Conservation (phyloP, 164 flowering plant genomes). For the Amborella trichopoda region DNA sequence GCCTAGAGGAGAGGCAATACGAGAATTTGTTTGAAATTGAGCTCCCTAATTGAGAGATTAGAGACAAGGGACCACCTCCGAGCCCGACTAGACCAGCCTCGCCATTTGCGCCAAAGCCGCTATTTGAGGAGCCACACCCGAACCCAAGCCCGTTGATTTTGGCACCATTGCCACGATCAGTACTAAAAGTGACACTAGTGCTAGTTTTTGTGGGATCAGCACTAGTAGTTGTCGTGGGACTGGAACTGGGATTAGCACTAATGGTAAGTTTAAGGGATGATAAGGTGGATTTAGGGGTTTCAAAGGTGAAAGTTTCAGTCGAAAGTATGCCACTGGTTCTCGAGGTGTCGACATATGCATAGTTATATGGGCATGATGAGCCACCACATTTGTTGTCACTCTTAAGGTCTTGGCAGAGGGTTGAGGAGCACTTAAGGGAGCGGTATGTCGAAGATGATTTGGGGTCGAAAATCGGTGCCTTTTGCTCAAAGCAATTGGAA, state of each 20-base stretch:
- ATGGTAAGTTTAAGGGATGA: too few relatives aligned
- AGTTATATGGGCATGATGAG: conserved; percentile 46
- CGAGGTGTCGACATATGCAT: conserved; percentile 69
- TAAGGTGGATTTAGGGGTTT: too few relatives aligned
- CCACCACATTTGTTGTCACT: conserved; percentile 29
- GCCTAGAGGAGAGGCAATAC: conserved; percentile 65
- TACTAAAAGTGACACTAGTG: too few relatives aligned
- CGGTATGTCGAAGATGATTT: conserved; percentile 47
- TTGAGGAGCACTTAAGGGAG: conserved; percentile 34
- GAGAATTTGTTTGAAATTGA: conserved; percentile 36
- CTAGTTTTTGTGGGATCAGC: too few relatives aligned
- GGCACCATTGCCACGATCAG: too few relatives aligned
- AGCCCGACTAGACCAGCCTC: conserved; percentile 77
- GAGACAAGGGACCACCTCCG: conserved; percentile 79
- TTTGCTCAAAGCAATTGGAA: conserved; percentile 35
- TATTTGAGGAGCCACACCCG: conserved; percentile 71
- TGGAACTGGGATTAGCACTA: too few relatives aligned
- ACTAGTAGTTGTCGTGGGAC: too few relatives aligned
- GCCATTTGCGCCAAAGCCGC: conserved; percentile 53
- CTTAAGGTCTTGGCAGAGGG: conserved; percentile 43
- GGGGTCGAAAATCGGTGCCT: conserved; percentile 65
- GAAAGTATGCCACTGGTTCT: conserved; percentile 57
- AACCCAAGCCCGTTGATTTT: conserved; percentile 44
- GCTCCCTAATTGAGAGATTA: conserved; percentile 64
- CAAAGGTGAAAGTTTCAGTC: conserved; percentile 63